Conservation (phyloP, 345 rosid genomes). For the Trapa bicornis region DNA sequence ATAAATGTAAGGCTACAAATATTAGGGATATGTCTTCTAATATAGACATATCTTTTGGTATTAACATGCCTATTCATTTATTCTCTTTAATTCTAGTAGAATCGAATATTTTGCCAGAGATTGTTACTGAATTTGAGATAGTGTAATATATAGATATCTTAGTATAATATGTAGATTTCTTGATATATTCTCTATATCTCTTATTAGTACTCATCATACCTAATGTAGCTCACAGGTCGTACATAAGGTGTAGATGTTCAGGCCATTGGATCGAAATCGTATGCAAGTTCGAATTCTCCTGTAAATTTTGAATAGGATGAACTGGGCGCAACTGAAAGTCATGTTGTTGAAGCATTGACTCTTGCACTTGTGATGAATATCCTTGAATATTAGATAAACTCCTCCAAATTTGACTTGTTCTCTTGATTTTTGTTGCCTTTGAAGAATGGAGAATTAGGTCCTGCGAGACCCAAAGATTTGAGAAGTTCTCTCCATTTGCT, state of each 20-base stretch:
- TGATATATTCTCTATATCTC: too few species aligned
- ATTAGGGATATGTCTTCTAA: too few species aligned
- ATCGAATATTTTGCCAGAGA: too few species aligned
- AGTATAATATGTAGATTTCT: too few species aligned
- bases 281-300: conserved; percentile 34
- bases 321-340: conserved; percentile 24
- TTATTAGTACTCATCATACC: conserved; percentile 3
- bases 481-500: too few species aligned
- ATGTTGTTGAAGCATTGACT: conserved; percentile 18
- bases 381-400: conserved; percentile 18
- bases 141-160: too few species aligned
- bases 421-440: conserved; percentile 22
- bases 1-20: too few species aligned
- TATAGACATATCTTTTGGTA: too few species aligned
- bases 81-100: too few species aligned
- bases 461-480: conserved; percentile 32
- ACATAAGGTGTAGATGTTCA: conserved; percentile 12
- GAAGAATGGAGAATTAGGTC: conserved; percentile 51
- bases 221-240: conserved; percentile 3
- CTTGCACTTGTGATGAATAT: conserved; percentile 25
- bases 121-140: too few species aligned
- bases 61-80: too few species aligned
- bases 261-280: conserved; percentile 9
- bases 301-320: conserved; percentile 35
- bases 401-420: not conserved